Conservation (phyloP, 768 basidiomycete species). For the Cantharellus anzutake region DNA sequence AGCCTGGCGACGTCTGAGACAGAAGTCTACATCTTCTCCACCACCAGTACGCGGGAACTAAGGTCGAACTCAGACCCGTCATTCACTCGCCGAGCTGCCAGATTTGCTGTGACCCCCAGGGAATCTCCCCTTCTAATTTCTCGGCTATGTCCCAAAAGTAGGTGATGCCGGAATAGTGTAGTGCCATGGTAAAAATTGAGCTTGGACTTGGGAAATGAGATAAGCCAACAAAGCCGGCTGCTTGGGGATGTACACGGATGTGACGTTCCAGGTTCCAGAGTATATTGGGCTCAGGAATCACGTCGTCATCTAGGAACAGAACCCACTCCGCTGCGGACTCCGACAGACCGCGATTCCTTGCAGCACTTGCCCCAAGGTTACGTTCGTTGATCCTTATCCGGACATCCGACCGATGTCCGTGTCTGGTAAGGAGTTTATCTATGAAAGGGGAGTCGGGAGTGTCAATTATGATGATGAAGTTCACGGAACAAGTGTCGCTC, state of each 20-base stretch:
- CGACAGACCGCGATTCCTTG: slow-evolving; percentile 34
- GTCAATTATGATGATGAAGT: slow-evolving; percentile 42
- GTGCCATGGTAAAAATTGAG: slow-evolving; percentile 31
- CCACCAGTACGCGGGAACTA: slow-evolving; percentile 41
- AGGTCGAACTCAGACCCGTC: slow-evolving; percentile 30
- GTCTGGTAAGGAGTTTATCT: slow-evolving; percentile 22
- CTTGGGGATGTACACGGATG: slow-evolving; percentile 28
- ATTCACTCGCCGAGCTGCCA: slow-evolving; percentile 27
- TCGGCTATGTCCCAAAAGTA: slow-evolving; percentile 43
- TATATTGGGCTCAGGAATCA: slow-evolving; percentile 24
- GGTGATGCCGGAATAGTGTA: slow-evolving; percentile 36
- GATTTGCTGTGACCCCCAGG: slow-evolving; percentile 49
- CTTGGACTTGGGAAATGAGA: slow-evolving; percentile 29
- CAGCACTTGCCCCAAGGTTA: slow-evolving; percentile 34
- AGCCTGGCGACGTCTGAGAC: slow-evolving; percentile 26
- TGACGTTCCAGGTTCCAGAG: slow-evolving; percentile 27
- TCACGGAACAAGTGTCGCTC: slow-evolving; percentile 25
- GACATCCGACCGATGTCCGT: slow-evolving; percentile 28
- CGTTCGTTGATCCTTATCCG: slow-evolving; percentile 31
- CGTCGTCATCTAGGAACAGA: slow-evolving; percentile 42
- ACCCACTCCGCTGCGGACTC: slow-evolving; percentile 41
- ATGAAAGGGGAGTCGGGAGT: slow-evolving; percentile 27
- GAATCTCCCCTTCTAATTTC: slow-evolving; percentile 29
- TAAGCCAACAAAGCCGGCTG: slow-evolving; percentile 37
- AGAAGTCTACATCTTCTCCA: slow-evolving; percentile 45